Base-by-base conservation (phyloP, 2,329 filamentous ascomycete species). In the Verticillium nonalfalfae region DNA sequence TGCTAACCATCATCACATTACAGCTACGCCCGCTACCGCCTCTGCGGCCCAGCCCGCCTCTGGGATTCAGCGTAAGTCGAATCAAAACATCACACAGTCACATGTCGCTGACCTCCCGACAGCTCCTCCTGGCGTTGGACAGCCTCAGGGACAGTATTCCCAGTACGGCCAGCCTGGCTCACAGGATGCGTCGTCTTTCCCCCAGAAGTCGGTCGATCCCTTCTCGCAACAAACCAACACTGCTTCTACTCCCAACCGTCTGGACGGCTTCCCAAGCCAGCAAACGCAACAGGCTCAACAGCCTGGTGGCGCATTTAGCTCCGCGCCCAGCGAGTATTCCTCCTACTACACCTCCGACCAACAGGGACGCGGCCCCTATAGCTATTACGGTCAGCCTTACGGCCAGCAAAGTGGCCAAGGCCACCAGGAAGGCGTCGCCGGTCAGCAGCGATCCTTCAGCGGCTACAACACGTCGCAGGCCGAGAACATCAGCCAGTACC, bases 151-250 rank as follows among this genome's bases (percentile, higher is more conserved):
- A n/a, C 86, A 90, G 69, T 93, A 87, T 69, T 85, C 85, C 62
- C 88, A 90, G 61, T 93, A 88, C 70, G 85, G 82, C 58, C 88
- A 89, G 69, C 72, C 81, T 59, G 80, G 79, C 60, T 74, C 82
- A 38, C 87, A 87, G 61, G 89, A 92, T 60, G 76, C 82, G 31
- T 77, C 85, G 54, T 79, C 84, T 21, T 80, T 84, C 60, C 78
- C 81, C 4, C 90, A 92, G 75, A 97, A 98, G 79, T 86, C 90
- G 2, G 93, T 93, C 75, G 94, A 97, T 72, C 85, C 91, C 0
- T 98, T 97, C 73, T 85, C 83, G 68, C 91, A 96, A 72, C 91
- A 93, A 72, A 82, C 85, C 65, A 74, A 77, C 15, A 74, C 79
- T 7, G 70, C 75, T 31, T 72, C 77, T 54, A 66, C 72, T 13